These are phyloP conservation scores for Penicillium sp. DNA, from an alignment of 2,329 filamentous ascomycete species.

Conservation along the genomic window DNA sequence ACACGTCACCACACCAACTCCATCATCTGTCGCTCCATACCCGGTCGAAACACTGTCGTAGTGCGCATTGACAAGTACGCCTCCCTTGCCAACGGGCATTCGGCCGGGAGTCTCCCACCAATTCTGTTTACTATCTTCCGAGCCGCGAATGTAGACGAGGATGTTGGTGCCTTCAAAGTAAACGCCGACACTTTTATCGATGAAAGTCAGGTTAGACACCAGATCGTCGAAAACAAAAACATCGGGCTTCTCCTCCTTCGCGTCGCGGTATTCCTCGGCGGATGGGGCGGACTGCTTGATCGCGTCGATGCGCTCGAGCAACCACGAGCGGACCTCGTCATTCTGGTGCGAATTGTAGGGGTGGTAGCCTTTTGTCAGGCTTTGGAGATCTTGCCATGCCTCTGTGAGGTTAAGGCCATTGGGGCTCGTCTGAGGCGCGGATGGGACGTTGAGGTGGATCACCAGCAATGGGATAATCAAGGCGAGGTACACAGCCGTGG, in stretches of 20 bases:
- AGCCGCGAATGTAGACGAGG: slow-evolving; percentile 85
- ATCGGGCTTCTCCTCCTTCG: slow-evolving; percentile 30
- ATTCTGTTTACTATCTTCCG: slow-evolving; percentile 66
- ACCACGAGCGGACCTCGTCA: slow-evolving; percentile 73
- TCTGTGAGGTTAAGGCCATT: slow-evolving; percentile 76
- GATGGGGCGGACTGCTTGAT: slow-evolving; percentile 66
- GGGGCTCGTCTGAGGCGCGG: slow-evolving; percentile 58
- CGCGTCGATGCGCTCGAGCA: slow-evolving; percentile 67
- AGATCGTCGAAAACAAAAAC: slow-evolving; percentile 74
- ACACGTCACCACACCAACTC: slow-evolving; percentile 81
- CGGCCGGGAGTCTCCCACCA: slow-evolving; percentile 66
- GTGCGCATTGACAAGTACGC: slow-evolving; percentile 90
- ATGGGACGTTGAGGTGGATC: slow-evolving; percentile 73
- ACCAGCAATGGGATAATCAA: slow-evolving; percentile 70
- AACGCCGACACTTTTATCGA: slow-evolving; percentile 54
- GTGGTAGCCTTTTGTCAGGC: slow-evolving; percentile 73
- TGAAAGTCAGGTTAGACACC: slow-evolving; percentile 73
- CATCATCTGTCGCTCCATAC: slow-evolving; percentile 91
- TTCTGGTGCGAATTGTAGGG: slow-evolving; percentile 87
- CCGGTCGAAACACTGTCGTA: slow-evolving; percentile 92
- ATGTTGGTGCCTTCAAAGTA: slow-evolving; percentile 95
- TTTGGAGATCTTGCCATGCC: slow-evolving; percentile 80
- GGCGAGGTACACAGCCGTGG: slow-evolving; percentile 72
- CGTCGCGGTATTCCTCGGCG: slow-evolving; percentile 16
- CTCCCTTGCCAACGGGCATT: slow-evolving; percentile 61